Conservation (phyloP, 331 rosid species). For the Erythrophleum ivorense region DNA sequence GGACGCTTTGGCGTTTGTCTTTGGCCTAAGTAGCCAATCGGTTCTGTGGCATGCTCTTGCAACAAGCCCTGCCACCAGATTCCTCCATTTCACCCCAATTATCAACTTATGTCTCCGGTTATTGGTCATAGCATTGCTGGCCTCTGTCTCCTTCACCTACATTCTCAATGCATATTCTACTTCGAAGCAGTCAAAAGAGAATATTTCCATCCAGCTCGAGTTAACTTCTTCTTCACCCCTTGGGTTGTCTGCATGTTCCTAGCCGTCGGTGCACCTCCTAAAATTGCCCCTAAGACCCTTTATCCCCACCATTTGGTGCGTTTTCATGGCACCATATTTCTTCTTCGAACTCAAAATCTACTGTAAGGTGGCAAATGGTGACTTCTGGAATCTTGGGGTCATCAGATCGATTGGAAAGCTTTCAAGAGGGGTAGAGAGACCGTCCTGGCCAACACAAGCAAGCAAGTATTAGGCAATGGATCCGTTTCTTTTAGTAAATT, state of each 20-base stretch:
- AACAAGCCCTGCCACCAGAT: slow-evolving; percentile 68
- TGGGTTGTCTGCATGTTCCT: slow-evolving; percentile 88
- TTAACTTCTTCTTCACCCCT: slow-evolving; percentile 90
- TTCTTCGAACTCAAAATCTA: slow-evolving; percentile 79
- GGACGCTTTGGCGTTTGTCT: slow-evolving; percentile 81
- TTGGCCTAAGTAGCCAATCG: slow-evolving; percentile 83
- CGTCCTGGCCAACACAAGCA: no score
- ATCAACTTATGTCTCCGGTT: slow-evolving; percentile 69
- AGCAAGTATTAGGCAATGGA: no score
- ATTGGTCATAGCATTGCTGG: slow-evolving; percentile 50
- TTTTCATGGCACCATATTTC: slow-evolving; percentile 74
- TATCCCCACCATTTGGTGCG: slow-evolving; percentile 72
- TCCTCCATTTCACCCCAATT: slow-evolving; percentile 60
- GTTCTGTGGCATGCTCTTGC: slow-evolving; percentile 78
- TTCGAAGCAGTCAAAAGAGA: slow-evolving; percentile 86
- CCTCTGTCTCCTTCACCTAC: slow-evolving; percentile 59
- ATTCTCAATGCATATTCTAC: slow-evolving; percentile 74
- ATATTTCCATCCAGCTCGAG: slow-evolving; percentile 72
- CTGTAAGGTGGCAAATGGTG: slow-evolving; percentile 83
- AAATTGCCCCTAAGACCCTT: slow-evolving; percentile 47
- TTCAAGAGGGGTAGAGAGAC: no score
- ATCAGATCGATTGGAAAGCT: no score
- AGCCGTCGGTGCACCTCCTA: slow-evolving; percentile 60
- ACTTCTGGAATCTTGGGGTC: not conserved
- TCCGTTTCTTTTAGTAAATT: no score